A percentile compares a stretch with the other conserved stretches of the same genome.
phyloP scores from a whole-genome alignment of 768 basidiomycete genomes.

The Lyophyllum decastes region DNA sequence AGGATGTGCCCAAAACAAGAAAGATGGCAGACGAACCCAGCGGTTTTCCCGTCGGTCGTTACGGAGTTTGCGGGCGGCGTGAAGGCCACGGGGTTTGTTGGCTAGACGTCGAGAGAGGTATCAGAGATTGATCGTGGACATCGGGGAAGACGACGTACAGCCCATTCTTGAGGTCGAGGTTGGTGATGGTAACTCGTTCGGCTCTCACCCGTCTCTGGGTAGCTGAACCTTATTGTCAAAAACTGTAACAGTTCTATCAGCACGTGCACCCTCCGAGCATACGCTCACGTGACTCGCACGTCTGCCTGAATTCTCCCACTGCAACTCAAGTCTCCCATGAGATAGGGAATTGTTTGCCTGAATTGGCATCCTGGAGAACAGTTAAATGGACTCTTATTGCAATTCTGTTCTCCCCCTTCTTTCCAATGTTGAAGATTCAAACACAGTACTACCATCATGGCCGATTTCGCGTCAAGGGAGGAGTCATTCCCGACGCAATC shows the following conservation, averaged over 20 bases:
- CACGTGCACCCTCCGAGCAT: neutral
- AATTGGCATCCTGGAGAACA: neutral
- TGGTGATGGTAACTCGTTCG: conserved; percentile 32
- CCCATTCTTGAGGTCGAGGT: conserved; percentile 76
- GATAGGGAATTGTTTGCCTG: neutral
- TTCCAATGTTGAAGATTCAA: conserved; percentile 11
- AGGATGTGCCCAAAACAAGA: neutral
- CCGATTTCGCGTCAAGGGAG: conserved; percentile 51
- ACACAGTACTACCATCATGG: conserved; percentile 56
- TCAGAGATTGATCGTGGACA: conserved; percentile 15
- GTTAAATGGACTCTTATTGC: neutral
- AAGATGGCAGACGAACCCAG: conserved; percentile 67
- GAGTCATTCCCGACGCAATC: conserved; percentile 53
- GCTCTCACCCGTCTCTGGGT: conserved; percentile 23
- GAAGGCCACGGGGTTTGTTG: conserved; percentile 99
- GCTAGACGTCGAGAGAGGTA: conserved; percentile 56
- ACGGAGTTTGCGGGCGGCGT: conserved; percentile 98
- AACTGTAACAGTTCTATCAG: conserved; percentile 39
- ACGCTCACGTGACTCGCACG: conserved; percentile 17
- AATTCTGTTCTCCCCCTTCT: neutral
- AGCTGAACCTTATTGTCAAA: conserved; percentile 47
- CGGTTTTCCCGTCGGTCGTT: conserved; percentile 93
- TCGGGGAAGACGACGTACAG: conserved; percentile 57
- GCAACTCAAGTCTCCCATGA: neutral
- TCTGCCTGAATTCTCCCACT: neutral